phyloP scores from a whole-genome alignment of 2,329 filamentous ascomycete genomes.

The Neocucurbitaria cava region DNA sequence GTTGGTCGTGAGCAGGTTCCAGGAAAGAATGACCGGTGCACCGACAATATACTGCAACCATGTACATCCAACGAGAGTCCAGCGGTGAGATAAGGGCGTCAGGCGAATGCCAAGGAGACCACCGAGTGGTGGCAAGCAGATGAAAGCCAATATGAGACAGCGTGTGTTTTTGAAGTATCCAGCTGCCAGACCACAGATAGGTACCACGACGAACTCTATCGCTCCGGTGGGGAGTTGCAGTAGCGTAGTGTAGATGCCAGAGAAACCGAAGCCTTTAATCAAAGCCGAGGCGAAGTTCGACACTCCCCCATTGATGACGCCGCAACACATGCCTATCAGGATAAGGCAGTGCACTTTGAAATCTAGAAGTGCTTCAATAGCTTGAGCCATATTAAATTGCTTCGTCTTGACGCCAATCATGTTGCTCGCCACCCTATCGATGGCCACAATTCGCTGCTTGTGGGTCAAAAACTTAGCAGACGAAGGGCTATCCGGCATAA shows the following conservation, averaged over 20 bases:
- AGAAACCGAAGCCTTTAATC: constrained; percentile 55
- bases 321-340: constrained; percentile 53
- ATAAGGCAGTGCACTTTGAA: constrained; percentile 50
- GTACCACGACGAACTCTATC: constrained; percentile 53
- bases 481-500: constrained; percentile 49
- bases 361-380: constrained; percentile 51
- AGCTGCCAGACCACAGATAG: constrained; percentile 43
- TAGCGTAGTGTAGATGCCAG: constrained; percentile 51
- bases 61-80: constrained; percentile 60
- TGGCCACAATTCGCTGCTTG: constrained; percentile 49
- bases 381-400: constrained; percentile 46
- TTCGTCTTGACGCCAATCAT: constrained; percentile 54
- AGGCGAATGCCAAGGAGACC: constrained; percentile 60
- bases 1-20: constrained; percentile 56
- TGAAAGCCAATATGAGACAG: constrained; percentile 45
- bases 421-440: constrained; percentile 50
- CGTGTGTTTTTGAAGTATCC: constrained; percentile 40
- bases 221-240: constrained; percentile 54
- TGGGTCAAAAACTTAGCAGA: constrained; percentile 47
- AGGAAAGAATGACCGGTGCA: constrained; percentile 59
- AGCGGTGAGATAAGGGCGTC: constrained; percentile 54
- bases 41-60: constrained; percentile 61
- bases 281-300: constrained; percentile 58
- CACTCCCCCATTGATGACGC: constrained; percentile 60
- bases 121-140: constrained; percentile 56